Evolutionary conservation across 495 filamentous ascomycete genomes (phyloP), one percentile per base, ranked within the genome.

Genomic region (Talaromyces adpressus): DNA sequence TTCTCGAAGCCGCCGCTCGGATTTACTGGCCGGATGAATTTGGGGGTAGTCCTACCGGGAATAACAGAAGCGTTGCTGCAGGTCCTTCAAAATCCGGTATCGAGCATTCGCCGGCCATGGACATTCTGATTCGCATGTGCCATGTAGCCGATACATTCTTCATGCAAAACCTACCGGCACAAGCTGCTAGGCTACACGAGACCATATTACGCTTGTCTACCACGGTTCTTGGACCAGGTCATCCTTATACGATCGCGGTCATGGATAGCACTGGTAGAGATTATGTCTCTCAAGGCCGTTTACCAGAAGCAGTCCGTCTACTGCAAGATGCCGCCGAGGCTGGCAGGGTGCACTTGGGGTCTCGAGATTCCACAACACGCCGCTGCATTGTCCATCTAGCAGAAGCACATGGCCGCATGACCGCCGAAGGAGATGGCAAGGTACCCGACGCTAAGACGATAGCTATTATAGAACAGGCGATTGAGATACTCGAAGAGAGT

Each of bases 401-500:
- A 18, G 45, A 62, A 45, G 52, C 58, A 51, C 64, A 45, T 39
- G 54, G 51, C 30, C 39, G 60, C 39, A 52, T 62, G 41, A 62
- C 47, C 11, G 60, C 60, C 5, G 60, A 62, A 53, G 60, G 60
- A 7, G 45, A 62, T 11, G 64, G 45, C 3, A 61, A 66, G 59
- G 61, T 65, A 4, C 67, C 60, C 14, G 45, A 56, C 12, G 18
- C 64, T 14, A 57, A 62, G 49, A 59, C 32, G 20, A 57, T 66
- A 2, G 58, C 34, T 4, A 39, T 62, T 7, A 4, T 59, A 54
- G 49, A 63, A 18, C 64, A 51, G 30, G 63, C 27, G 8, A 62
- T 63, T 60, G 27, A 63, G 51, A 63, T 63, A 20, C 64, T 63
- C 39, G 64, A 63, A 56, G 49, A 57, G 18, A 66, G 25, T 32